These are phyloP conservation scores for Funneliformis geosporum DNA, from an alignment of 192 early-diverging fungal genomes.

Conservation along the genomic window DNA sequence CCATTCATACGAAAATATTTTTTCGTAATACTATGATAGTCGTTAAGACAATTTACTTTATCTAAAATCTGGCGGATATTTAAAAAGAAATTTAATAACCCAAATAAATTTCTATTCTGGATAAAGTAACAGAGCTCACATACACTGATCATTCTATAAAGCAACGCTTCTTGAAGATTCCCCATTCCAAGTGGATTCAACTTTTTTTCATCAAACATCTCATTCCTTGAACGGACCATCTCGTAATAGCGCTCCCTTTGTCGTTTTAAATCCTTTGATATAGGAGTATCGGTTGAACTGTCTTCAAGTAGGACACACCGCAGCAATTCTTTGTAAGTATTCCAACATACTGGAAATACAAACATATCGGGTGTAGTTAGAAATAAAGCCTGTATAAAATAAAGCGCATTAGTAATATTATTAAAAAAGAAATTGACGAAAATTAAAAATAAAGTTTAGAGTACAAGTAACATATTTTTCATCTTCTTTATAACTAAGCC, in stretches of 20 bases:
- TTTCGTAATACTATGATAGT: slow-evolving; percentile 32
- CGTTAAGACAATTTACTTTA: slow-evolving; percentile 28
- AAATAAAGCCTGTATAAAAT: slow-evolving; percentile 47
- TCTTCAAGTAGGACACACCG: slow-evolving; percentile 44
- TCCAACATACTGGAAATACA: slow-evolving; percentile 57
- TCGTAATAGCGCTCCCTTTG: not conserved
- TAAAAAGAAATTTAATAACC: not conserved
- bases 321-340: slow-evolving; percentile 47
- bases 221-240: slow-evolving; percentile 1
- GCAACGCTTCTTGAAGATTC: not conserved
- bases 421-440: not conserved
- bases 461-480: slow-evolving; percentile 52
- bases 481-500: slow-evolving; percentile 38
- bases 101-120: not conserved
- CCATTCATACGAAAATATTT: slow-evolving; percentile 37
- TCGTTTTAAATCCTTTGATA: slow-evolving; percentile 1
- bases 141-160: slow-evolving; percentile 14
- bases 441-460: not conserved
- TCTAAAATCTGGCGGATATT: slow-evolving; percentile 37
- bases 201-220: slow-evolving; percentile 19
- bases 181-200: not conserved
- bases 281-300: slow-evolving; percentile 36
- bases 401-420: not conserved
- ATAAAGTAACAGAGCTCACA: not conserved
- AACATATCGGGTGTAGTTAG: slow-evolving; percentile 62